Conservation (phyloP, 176 grass and related monocot genomes). For the Oryza longistaminata region DNA sequence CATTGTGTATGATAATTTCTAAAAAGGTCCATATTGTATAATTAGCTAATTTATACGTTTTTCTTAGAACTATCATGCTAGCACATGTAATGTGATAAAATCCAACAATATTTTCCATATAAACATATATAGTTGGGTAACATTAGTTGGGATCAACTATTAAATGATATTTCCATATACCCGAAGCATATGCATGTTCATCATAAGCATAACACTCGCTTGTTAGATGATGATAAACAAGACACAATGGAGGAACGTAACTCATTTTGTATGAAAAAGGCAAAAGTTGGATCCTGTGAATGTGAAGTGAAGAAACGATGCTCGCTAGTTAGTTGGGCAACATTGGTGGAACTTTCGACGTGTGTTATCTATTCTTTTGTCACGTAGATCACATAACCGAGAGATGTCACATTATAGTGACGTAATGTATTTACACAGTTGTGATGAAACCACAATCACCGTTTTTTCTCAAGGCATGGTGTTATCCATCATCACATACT, state of each 20-base stretch:
- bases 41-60: not conserved
- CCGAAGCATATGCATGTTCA: not conserved
- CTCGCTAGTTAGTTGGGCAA: too few species aligned
- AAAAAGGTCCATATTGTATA: not conserved
- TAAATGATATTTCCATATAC: not conserved
- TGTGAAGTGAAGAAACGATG: not conserved
- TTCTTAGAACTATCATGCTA: not conserved
- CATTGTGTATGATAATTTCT: not conserved
- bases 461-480: not conserved
- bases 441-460: not conserved
- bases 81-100: not conserved
- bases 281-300: not conserved
- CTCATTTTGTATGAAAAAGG: not conserved
- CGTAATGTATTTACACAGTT: not conserved
- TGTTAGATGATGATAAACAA: too few species aligned
- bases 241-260: too few species aligned
- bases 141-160: too few species aligned
- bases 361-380: not conserved
- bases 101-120: not conserved
- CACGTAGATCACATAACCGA: not conserved
- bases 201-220: too few species aligned
- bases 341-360: too few species aligned
- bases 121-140: not conserved
- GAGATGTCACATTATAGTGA: not conserved
- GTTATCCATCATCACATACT: not conserved